Conservation (phyloP, 1,284 basidiomycete genomes). For the Ceratobasidium sp. region DNA sequence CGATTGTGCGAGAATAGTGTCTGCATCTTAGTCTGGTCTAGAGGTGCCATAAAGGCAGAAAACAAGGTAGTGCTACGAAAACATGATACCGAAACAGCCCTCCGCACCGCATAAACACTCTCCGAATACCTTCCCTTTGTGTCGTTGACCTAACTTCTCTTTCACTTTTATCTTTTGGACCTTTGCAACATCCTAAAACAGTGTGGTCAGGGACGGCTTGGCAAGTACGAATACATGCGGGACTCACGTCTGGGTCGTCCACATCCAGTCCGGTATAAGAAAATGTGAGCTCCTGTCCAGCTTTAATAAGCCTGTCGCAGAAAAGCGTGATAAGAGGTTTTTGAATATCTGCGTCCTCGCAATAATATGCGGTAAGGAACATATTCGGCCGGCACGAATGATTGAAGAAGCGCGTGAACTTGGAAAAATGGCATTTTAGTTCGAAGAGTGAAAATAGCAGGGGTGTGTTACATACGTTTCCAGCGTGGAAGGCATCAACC, state of each 20-base stretch:
- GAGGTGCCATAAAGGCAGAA: no score
- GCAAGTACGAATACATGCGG: not conserved
- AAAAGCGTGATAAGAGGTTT: constrained; percentile 75
- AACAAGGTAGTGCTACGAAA: not conserved
- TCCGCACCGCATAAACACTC: constrained; percentile 29
- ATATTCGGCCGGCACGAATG: constrained; percentile 92
- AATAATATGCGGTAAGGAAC: constrained; percentile 72
- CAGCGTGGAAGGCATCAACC: constrained; percentile 87
- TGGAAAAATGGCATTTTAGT: constrained; percentile 48
- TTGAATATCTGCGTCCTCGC: constrained; percentile 69
- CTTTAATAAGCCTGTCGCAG: constrained; percentile 68
- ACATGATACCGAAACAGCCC: constrained; percentile 28
- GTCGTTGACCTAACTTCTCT: not conserved
- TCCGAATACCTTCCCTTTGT: constrained; percentile 34
- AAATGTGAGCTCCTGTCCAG: constrained; percentile 83
- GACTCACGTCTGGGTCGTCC: constrained; percentile 55
- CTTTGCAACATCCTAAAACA: constrained; percentile 8
- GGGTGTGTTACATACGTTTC: constrained; percentile 71
- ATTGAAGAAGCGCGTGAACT: constrained; percentile 84
- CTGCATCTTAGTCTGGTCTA: no score
- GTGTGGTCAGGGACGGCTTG: not conserved
- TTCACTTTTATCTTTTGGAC: constrained; percentile 9
- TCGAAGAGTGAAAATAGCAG: constrained; percentile 42
- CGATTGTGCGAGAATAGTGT: no score
- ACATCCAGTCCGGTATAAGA: constrained; percentile 72